Conservation (phyloP, 2,329 filamentous ascomycete species). For the Colletotrichum falcatum region DNA sequence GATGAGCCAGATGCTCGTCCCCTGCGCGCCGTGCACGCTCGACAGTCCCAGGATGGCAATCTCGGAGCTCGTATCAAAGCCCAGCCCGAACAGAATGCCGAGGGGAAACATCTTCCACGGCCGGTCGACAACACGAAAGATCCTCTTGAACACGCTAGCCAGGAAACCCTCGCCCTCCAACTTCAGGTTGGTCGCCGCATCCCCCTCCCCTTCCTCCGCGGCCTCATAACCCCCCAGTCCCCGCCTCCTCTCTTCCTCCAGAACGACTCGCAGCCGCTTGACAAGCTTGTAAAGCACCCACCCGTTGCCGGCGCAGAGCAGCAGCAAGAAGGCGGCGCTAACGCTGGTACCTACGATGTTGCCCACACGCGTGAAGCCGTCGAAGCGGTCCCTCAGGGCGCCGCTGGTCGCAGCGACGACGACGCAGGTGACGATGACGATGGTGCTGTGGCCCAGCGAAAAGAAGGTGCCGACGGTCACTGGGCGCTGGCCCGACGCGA, state of each 20-base stretch:
- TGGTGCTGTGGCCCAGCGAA: conserved; percentile 91
- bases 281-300: conserved; percentile 87
- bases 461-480: conserved; percentile 97
- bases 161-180: conserved; percentile 84
- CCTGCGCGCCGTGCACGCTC: conserved; percentile 85
- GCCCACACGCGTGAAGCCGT: conserved; percentile 81
- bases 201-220: conserved; percentile 46
- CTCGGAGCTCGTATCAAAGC: conserved; percentile 96
- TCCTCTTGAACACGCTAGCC: conserved; percentile 74
- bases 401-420: conserved; percentile 92
- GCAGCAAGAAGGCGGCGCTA: conserved; percentile 83
- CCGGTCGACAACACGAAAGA: conserved; percentile 80
- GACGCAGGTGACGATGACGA: conserved; percentile 90
- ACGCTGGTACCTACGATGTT: conserved; percentile 92
- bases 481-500: conserved; percentile 86
- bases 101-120: conserved; percentile 98
- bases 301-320: conserved; percentile 85
- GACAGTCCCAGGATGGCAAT: conserved; percentile 92
- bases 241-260: conserved; percentile 56
- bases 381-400: conserved; percentile 84
- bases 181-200: conserved; percentile 65
- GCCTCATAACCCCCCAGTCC: conserved; percentile 44
- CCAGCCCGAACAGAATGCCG: conserved; percentile 88
- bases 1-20: conserved; percentile 94
- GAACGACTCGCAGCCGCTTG: conserved; percentile 72